Evolutionary conservation across 2,329 filamentous ascomycete species (phyloP).

Genomic region (Pestalotiopsis sp.): DNA sequence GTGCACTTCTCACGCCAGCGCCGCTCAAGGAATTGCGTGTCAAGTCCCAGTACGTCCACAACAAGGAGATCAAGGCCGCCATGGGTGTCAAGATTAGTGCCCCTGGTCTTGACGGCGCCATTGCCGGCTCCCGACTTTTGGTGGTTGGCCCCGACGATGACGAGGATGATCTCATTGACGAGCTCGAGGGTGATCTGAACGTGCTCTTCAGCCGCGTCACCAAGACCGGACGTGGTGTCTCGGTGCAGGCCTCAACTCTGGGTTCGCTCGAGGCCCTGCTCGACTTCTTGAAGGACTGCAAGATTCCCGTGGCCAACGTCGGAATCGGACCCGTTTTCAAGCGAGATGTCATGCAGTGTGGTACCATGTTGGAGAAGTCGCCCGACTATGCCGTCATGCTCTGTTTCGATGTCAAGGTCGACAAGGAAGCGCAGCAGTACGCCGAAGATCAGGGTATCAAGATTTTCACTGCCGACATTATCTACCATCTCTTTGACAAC

Average conservation of each 20-base stretch:
- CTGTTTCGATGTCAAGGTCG: conserved; percentile 98
- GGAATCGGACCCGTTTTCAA: conserved; percentile 98
- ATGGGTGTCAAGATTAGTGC: conserved; percentile 99
- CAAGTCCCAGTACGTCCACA: conserved; percentile 96
- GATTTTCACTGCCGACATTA: conserved; percentile 98
- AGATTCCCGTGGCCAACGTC: conserved; percentile 97
- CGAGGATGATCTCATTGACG: conserved; percentile 93
- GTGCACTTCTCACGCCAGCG: conserved; percentile 89
- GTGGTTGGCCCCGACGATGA: conserved; percentile 95
- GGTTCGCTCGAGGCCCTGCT: conserved; percentile 95
- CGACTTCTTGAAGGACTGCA: conserved; percentile 93
- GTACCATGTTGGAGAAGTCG: conserved; percentile 93
- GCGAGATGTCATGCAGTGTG: conserved; percentile 94
- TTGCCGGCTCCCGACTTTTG: conserved; percentile 91
- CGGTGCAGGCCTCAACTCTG: conserved; percentile 94
- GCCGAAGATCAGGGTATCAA: conserved; percentile 95
- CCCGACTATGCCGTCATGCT: conserved; percentile 98
- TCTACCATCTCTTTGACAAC: conserved; percentile 96
- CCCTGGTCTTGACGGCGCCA: conserved; percentile 92
- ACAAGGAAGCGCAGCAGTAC: conserved; percentile 91
- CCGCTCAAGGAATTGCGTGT: conserved; percentile 92
- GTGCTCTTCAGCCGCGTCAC: conserved; percentile 89
- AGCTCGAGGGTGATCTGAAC: conserved; percentile 93
- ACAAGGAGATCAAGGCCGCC: conserved; percentile 98
- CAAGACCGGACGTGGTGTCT: conserved; percentile 91